A percentile compares a stretch with the other conserved stretches of the same genome.
Conservation (phyloP, 2,329 filamentous ascomycete genomes). For the Fusarium circinatum region DNA sequence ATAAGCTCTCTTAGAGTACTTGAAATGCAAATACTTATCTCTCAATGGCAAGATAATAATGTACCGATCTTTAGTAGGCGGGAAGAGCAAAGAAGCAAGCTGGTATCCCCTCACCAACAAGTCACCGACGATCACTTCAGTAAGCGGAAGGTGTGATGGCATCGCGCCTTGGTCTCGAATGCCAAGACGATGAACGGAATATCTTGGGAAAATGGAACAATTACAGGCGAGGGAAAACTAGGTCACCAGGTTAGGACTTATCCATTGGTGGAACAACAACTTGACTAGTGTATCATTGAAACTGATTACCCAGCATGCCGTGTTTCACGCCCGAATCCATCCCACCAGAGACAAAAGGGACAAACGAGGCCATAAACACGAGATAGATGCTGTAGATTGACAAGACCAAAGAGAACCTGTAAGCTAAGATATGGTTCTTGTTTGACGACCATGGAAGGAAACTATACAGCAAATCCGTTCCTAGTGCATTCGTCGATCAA, state of each 20-base stretch:
- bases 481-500: constrained; percentile 9
- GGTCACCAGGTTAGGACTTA: not conserved
- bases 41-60: too few relatives aligned
- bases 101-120: not conserved
- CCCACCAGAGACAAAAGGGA: not conserved
- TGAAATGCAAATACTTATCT: not conserved
- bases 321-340: not conserved
- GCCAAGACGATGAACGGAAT: not conserved
- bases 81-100: not conserved
- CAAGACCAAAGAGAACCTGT: not conserved
- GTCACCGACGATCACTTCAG: not conserved
- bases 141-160: not conserved
- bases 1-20: too few relatives aligned
- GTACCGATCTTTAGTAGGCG: too few relatives aligned
- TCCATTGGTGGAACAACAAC: constrained; percentile 7
- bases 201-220: not conserved
- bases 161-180: not conserved
- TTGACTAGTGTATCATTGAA: not conserved
- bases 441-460: too few relatives aligned
- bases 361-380: not conserved
- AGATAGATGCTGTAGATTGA: not conserved
- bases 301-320: not conserved
- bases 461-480: constrained; percentile 5
- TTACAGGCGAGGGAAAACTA: not conserved
- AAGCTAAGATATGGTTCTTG: accelerated